Evolutionary conservation across 208 protist species (phyloP).

Genomic region (Leishmania amazonensis): DNA sequence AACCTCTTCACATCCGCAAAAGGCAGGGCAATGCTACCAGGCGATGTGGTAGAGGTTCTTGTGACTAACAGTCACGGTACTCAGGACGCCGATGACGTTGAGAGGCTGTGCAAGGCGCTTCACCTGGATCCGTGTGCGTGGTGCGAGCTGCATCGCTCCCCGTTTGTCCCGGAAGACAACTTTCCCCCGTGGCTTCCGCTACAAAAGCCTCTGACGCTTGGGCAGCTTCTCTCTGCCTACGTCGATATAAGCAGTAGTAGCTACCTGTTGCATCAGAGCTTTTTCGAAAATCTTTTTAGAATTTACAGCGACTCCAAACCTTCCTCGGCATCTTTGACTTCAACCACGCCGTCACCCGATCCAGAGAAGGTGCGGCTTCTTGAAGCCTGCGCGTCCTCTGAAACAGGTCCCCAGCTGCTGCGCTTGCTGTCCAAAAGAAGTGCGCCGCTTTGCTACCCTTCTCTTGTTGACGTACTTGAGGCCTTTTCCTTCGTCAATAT

Average conservation of each 20-base stretch:
- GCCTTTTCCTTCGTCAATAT: slow-evolving; percentile 74
- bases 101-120: slow-evolving; percentile 59
- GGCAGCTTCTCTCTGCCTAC: slow-evolving; percentile 71
- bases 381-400: slow-evolving; percentile 48
- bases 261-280: slow-evolving; percentile 74
- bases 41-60: slow-evolving; percentile 81
- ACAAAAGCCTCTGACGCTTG: slow-evolving; percentile 57
- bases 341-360: background rate
- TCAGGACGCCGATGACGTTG: slow-evolving; percentile 43
- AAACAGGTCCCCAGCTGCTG: slow-evolving; percentile 50
- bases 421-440: slow-evolving; percentile 53
- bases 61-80: slow-evolving; percentile 51
- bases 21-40: slow-evolving; percentile 33
- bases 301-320: slow-evolving; percentile 44
- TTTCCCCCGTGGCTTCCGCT: slow-evolving; percentile 87
- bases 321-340: background rate
- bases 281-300: slow-evolving; percentile 74
- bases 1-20: slow-evolving; percentile 14
- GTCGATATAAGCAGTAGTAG: slow-evolving; percentile 84
- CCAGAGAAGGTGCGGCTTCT: slow-evolving; percentile 44
- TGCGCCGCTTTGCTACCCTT: slow-evolving; percentile 70
- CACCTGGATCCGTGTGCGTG: slow-evolving; percentile 45
- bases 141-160: slow-evolving; percentile 75
- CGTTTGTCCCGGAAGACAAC: slow-evolving; percentile 76
- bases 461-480: slow-evolving; percentile 68